These are phyloP conservation scores for Citrus glauca DNA, from an alignment of 345 rosid genomes.

Conservation along the genomic window DNA sequence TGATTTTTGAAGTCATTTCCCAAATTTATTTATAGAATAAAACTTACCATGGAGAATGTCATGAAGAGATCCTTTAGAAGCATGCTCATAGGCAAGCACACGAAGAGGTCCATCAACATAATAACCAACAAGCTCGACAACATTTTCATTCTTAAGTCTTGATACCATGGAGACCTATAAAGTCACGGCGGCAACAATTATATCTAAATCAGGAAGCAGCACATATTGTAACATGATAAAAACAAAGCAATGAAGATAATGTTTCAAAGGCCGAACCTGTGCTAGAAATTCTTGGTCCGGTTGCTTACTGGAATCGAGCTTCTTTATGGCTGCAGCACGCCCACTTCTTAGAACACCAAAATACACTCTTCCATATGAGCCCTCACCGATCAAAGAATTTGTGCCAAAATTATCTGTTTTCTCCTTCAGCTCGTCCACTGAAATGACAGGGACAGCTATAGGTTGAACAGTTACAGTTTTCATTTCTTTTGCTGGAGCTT, in stretches of 20 bases:
- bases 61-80: conserved; percentile 93
- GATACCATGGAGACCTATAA: conserved; percentile 88
- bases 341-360: conserved; percentile 64
- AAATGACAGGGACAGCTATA: conserved; percentile 56
- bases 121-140: conserved; percentile 78
- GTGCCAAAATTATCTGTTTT: conserved; percentile 64
- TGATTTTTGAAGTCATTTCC: background rate
- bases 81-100: conserved; percentile 80
- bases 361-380: conserved; percentile 89
- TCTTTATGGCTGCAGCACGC: conserved; percentile 75
- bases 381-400: conserved; percentile 75
- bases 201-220: background rate
- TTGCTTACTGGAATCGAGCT: conserved; percentile 87
- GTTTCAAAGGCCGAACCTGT: conserved; percentile 48
- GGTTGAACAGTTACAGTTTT: background rate
- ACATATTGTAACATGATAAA: background rate
- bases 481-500: conserved; percentile 22
- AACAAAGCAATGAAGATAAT: conserved; percentile 9
- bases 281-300: conserved; percentile 84
- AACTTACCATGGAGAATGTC: conserved; percentile 80
- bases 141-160: conserved; percentile 78
- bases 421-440: conserved; percentile 62
- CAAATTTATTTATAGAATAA: background rate
- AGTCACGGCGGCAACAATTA: background rate
- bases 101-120: conserved; percentile 81